phyloP scores from a whole-genome alignment of 805 yeast species.

The Spathaspora arborariae region DNA sequence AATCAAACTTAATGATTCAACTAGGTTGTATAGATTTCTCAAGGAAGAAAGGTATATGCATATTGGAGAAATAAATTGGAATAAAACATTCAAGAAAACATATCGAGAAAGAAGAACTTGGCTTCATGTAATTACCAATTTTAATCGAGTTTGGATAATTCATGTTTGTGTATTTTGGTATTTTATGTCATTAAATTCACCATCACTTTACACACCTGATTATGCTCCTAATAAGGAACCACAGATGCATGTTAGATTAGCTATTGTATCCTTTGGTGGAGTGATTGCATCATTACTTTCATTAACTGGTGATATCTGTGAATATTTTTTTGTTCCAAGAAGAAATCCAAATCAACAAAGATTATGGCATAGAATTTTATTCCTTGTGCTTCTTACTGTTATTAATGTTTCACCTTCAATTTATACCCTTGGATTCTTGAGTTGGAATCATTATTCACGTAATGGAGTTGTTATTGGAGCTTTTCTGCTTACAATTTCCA shows the following conservation, averaged over 20 bases:
- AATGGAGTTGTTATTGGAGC: constrained; percentile 21
- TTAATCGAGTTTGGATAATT: constrained; percentile 51
- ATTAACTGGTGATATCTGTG: constrained; percentile 21
- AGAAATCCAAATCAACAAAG: constrained; percentile 17
- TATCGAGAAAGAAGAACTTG: constrained; percentile 47
- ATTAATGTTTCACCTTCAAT: constrained; percentile 27
- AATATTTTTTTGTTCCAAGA: constrained; percentile 23
- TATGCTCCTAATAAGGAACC: constrained; percentile 42
- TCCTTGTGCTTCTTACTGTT: constrained; percentile 10
- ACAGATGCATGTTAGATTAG: constrained; percentile 33
- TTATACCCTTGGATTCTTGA: constrained; percentile 24
- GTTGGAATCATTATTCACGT: constrained; percentile 20
- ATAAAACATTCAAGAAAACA: constrained; percentile 40
- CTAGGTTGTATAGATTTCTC: constrained; percentile 23
- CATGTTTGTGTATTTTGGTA: constrained; percentile 51
- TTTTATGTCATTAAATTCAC: constrained; percentile 48
- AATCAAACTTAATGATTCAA: constrained; percentile 31
- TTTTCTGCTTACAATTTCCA: constrained; percentile 25
- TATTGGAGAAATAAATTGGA: constrained; percentile 38
- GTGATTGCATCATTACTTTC: constrained; percentile 33
- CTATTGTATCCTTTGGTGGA: constrained; percentile 46
- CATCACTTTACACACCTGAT: constrained; percentile 43
- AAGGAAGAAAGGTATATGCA: constrained; percentile 26
- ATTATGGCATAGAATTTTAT: constrained; percentile 1
- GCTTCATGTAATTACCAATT: constrained; percentile 48